Percentiles rank a stretch among this genome's conserved stretches.
These are phyloP conservation scores for Neurospora sp. DNA, from an alignment of 2,329 filamentous ascomycete genomes.

Conservation along the genomic window DNA sequence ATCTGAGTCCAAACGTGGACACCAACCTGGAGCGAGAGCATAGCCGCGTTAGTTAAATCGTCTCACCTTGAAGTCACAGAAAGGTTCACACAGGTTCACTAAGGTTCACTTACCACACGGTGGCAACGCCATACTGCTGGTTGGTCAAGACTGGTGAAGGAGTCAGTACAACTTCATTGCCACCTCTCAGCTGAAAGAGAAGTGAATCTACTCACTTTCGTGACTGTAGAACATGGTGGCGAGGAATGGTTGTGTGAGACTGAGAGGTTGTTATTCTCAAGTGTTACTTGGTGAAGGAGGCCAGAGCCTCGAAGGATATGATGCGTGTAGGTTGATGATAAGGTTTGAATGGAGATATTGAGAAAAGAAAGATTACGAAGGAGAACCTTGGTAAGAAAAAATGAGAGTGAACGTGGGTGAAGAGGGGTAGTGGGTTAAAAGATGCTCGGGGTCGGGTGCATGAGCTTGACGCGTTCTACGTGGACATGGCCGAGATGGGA, in stretches of 20 bases:
- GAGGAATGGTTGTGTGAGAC: background rate
- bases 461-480: background rate
- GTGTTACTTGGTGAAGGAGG: background rate
- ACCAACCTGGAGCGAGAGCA: conserved; percentile 56
- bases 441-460: background rate
- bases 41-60: background rate
- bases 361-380: background rate
- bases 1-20: conserved; percentile 73
- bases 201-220: conserved; percentile 57
- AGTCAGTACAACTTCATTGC: conserved; percentile 18
- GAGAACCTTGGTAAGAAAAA: background rate
- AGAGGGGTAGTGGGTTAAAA: background rate
- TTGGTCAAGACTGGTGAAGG: conserved; percentile 59
- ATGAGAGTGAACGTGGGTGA: background rate
- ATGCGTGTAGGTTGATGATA: background rate
- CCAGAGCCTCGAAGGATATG: background rate
- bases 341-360: background rate
- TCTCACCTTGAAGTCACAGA: background rate
- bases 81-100: background rate
- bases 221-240: conserved; percentile 84
- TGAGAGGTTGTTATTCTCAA: background rate
- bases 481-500: background rate
- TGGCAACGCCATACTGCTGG: conserved; percentile 84
- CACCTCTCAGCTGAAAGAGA: background rate
- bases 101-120: conserved; percentile 63